Conservation (phyloP, 257 asterid genomes). For the Euphrasia confusa region DNA sequence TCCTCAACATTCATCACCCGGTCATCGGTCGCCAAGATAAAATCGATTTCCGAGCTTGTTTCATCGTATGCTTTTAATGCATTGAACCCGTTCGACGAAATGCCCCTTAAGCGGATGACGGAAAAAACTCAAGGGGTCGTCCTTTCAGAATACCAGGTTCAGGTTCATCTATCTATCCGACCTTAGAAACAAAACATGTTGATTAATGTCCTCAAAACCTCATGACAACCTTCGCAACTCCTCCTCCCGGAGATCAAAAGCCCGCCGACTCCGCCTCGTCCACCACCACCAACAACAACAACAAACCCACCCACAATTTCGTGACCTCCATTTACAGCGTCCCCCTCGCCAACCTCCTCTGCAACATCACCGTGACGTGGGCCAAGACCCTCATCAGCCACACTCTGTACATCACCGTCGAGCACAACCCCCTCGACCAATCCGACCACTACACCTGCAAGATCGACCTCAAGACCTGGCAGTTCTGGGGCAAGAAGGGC, state of each 20-base stretch:
- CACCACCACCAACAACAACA: background rate
- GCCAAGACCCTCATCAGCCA: conserved; percentile 59
- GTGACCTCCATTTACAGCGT: conserved; percentile 59
- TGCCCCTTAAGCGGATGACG: background rate
- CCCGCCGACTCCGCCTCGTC: conserved; percentile 20
- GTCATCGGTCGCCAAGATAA: too few relatives aligned
- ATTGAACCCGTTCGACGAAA: background rate
- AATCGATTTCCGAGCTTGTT: too few relatives aligned
- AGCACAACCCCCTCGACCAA: conserved; percentile 34
- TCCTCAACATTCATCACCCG: too few relatives aligned
- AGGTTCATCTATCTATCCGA: background rate
- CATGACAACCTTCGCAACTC: conserved; percentile 25
- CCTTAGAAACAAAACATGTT: conserved; percentile 31
- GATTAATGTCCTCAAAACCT: conserved; percentile 12
- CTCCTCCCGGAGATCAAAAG: conserved; percentile 25
- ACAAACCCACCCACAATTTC: conserved; percentile 40
- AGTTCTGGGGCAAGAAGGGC: conserved; percentile 89
- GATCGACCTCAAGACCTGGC: conserved; percentile 87
- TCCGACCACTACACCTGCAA: conserved; percentile 59
- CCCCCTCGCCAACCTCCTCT: conserved; percentile 33
- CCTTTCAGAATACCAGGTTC: too few relatives aligned
- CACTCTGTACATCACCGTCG: conserved; percentile 54
- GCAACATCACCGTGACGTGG: conserved; percentile 57
- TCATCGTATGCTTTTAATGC: background rate
- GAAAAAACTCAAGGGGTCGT: too few relatives aligned